These are phyloP conservation scores for Fusarium poae DNA, from an alignment of 2,329 filamentous ascomycete species.

Conservation along the genomic window DNA sequence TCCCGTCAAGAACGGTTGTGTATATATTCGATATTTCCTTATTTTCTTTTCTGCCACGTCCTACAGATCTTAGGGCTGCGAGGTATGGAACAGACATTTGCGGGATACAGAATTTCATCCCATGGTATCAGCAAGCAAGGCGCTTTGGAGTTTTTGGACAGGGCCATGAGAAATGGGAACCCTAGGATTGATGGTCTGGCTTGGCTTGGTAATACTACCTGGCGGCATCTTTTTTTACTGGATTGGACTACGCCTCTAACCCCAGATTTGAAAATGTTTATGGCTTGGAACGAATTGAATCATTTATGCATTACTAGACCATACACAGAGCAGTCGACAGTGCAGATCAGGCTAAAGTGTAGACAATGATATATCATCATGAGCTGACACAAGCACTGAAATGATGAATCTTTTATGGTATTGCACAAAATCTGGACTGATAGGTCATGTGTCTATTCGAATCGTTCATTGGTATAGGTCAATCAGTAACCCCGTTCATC, in stretches of 20 bases:
- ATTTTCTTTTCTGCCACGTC: constrained; percentile 22
- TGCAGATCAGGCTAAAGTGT: constrained; percentile 33
- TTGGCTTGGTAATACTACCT: constrained; percentile 31
- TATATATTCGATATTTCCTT: constrained; percentile 26
- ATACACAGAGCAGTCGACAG: constrained; percentile 14
- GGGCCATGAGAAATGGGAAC: constrained; percentile 16
- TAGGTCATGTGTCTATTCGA: constrained; percentile 27
- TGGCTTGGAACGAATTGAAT: constrained; percentile 31
- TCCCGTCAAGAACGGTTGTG: constrained; percentile 18
- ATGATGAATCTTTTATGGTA: constrained; percentile 33
- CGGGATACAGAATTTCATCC: constrained; percentile 21
- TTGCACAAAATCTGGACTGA: constrained; percentile 20
- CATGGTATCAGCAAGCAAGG: constrained; percentile 40
- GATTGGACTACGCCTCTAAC: constrained; percentile 28
- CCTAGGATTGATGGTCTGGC: constrained; percentile 29
- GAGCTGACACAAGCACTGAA: constrained; percentile 44
- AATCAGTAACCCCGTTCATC: constrained; percentile 9
- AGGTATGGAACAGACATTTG: constrained; percentile 28
- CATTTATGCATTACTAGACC: constrained; percentile 24
- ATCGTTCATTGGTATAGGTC: constrained; percentile 29
- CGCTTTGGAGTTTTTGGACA: constrained; percentile 37
- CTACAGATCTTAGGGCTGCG: constrained; percentile 7
- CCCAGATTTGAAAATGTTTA: constrained; percentile 35
- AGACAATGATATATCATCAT: constrained; percentile 37
- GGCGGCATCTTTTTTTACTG: constrained; percentile 38